Evolutionary conservation across 768 basidiomycete species (phyloP).

Genomic region (Boletus edulis): DNA sequence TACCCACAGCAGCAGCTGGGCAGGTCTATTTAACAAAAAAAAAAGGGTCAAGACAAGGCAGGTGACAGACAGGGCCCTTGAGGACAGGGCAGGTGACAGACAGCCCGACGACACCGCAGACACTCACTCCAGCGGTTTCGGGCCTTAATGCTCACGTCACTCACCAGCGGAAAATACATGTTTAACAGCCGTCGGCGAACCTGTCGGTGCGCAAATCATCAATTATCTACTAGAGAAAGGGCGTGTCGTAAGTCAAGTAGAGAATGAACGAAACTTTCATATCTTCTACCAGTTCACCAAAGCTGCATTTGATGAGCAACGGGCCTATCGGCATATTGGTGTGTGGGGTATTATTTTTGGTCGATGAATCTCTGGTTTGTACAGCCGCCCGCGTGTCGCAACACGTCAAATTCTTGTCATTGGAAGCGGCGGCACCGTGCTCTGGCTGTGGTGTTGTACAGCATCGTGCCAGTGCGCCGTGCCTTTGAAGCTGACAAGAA

Average conservation of each 20-base stretch:
- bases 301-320: slow-evolving; percentile 83
- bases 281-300: slow-evolving; percentile 99
- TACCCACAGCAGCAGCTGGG: slow-evolving; percentile 12
- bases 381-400: too few species aligned
- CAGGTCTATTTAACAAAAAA: neutral
- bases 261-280: slow-evolving; percentile 96
- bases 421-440: too few species aligned
- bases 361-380: too few species aligned
- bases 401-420: too few species aligned
- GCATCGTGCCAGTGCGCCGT: too few species aligned
- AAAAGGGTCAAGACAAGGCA: too few species aligned
- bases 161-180: slow-evolving; percentile 95
- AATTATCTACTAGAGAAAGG: slow-evolving; percentile 98
- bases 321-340: slow-evolving; percentile 37
- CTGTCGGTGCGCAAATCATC: slow-evolving; percentile 96
- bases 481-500: too few species aligned
- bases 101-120: slow-evolving; percentile 10
- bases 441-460: too few species aligned
- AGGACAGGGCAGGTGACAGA: neutral
- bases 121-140: slow-evolving; percentile 5
- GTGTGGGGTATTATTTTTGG: too few species aligned
- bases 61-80: neutral
- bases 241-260: slow-evolving; percentile 93
- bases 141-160: slow-evolving; percentile 15
- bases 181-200: slow-evolving; percentile 91